Evolutionary conservation across 305 asterid genomes (phyloP).

Genomic region (Stenogyne calaminthoides): DNA sequence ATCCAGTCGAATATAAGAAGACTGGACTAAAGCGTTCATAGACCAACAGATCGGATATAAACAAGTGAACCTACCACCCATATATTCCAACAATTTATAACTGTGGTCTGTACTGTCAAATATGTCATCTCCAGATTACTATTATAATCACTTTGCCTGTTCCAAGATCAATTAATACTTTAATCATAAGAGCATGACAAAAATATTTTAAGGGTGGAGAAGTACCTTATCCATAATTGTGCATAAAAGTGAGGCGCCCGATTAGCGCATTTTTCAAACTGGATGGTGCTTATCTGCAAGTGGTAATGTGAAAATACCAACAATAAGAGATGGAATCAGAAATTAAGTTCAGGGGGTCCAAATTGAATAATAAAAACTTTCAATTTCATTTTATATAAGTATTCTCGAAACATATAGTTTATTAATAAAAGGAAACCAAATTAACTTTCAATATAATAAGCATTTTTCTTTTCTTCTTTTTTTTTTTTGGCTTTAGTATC

Average conservation of each 20-base stretch:
- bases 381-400: too few species aligned
- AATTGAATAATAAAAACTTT: too few species aligned
- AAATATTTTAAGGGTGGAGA: conserved; percentile 21
- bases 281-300: conserved; percentile 96
- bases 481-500: too few species aligned
- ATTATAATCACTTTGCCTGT: neutral
- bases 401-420: too few species aligned
- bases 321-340: neutral
- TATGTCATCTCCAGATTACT: neutral
- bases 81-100: neutral
- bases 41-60: neutral
- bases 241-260: conserved; percentile 85
- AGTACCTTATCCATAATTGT: conserved; percentile 93
- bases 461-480: too few species aligned
- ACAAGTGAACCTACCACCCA: neutral
- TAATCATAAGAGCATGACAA: neutral
- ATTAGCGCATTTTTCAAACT: conserved; percentile 91
- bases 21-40: neutral
- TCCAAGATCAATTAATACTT: neutral
- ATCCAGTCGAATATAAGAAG: neutral
- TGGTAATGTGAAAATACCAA: conserved; percentile 24
- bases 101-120: neutral
- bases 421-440: too few species aligned
- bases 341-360: too few species aligned
- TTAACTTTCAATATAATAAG: too few species aligned